phyloP scores from a whole-genome alignment of 2,329 filamentous ascomycete genomes.

The Neofusicoccum parvum region DNA sequence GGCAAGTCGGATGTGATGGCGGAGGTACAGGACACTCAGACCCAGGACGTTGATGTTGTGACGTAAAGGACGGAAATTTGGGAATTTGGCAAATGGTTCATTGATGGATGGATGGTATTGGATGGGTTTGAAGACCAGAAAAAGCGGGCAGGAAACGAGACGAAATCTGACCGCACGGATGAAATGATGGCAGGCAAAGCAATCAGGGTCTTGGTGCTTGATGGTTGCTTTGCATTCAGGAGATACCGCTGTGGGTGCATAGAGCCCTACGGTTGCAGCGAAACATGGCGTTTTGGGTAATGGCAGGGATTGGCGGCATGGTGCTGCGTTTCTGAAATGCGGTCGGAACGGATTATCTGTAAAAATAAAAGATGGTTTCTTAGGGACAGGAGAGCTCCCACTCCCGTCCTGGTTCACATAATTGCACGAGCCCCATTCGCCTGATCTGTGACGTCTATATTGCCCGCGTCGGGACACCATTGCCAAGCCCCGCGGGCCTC shows the following conservation, averaged over 20 bases:
- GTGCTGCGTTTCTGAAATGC: slow-evolving; percentile 12
- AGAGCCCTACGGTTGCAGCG: background rate
- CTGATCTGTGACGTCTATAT: slow-evolving; percentile 6
- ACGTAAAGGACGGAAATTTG: background rate
- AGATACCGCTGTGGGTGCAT: slow-evolving; percentile 16
- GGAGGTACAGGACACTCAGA: slow-evolving; percentile 4
- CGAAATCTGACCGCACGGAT: background rate
- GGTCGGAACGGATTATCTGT: slow-evolving; percentile 4
- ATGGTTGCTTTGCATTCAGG: background rate
- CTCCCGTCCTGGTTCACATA: slow-evolving; percentile 11
- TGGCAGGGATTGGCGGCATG: slow-evolving; percentile 11
- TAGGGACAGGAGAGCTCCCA: slow-evolving; percentile 9
- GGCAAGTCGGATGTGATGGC: slow-evolving; percentile 27
- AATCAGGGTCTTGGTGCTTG: background rate
- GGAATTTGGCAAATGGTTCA: background rate
- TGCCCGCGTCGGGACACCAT: background rate
- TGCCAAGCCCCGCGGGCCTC: background rate
- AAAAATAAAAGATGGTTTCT: slow-evolving; percentile 15
- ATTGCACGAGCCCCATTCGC: background rate
- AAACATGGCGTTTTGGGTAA: slow-evolving; percentile 16
- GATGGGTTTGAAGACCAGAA: slow-evolving; percentile 4
- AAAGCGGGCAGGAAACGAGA: background rate
- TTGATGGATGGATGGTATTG: background rate
- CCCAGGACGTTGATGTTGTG: slow-evolving; percentile 12
- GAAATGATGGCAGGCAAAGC: slow-evolving; percentile 6